phyloP scores from a whole-genome alignment of 2,329 filamentous ascomycete species.

The Phialophora macrospora region DNA sequence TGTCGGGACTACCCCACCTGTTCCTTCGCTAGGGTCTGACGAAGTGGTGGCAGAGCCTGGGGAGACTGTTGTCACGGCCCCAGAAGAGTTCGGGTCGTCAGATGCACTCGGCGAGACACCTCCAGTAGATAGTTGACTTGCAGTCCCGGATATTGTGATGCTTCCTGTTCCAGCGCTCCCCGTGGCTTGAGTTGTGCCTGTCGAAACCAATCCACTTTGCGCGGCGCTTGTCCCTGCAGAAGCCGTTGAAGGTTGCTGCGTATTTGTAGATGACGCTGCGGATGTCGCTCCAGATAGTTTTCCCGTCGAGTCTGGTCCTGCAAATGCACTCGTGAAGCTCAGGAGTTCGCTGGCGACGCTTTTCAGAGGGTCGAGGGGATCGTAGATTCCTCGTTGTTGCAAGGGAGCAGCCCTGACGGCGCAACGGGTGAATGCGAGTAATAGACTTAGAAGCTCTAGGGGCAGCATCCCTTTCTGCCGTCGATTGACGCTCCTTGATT shows the following conservation, averaged over 20 bases:
- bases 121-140: slow-evolving; percentile 11
- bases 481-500: background rate
- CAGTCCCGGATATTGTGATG: slow-evolving; percentile 14
- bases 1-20: slow-evolving; percentile 18
- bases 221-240: background rate
- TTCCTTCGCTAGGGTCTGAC: slow-evolving; percentile 1
- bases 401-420: slow-evolving; percentile 23
- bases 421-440: slow-evolving; percentile 16
- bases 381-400: slow-evolving; percentile 7
- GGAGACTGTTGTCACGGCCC: background rate
- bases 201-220: background rate
- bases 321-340: slow-evolving; percentile 12
- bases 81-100: background rate
- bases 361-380: slow-evolving; percentile 21
- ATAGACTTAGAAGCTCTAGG: background rate
- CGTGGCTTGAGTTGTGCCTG: background rate
- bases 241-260: background rate
- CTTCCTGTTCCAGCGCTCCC: background rate
- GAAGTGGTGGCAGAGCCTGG: background rate
- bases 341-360: slow-evolving; percentile 29
- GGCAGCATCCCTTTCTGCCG: slow-evolving; percentile 9
- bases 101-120: slow-evolving; percentile 6
- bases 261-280: background rate
- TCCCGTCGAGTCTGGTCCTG: background rate
- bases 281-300: slow-evolving; percentile 1